Percentiles rank a stretch among this genome's conserved stretches.
Evolutionary conservation across 768 basidiomycete genomes (phyloP).

Genomic region (Trametes sanguinea): DNA sequence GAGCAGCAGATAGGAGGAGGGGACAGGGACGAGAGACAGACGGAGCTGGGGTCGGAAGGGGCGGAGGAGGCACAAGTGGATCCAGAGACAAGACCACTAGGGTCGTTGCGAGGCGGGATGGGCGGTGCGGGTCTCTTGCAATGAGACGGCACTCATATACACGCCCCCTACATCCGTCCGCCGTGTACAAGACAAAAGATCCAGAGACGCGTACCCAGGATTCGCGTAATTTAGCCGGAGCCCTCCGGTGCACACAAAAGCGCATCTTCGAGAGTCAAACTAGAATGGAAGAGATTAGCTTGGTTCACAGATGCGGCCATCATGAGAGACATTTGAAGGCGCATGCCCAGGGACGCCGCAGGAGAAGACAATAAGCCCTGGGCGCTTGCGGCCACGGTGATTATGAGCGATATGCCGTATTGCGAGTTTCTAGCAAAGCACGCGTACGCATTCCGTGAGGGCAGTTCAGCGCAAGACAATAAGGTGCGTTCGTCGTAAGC

Average conservation of each 20-base stretch:
- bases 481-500: neutral
- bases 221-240: neutral
- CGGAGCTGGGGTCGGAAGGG: neutral
- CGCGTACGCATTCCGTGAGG: no score
- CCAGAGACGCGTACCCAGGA: neutral
- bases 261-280: neutral
- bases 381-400: neutral
- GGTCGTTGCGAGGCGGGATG: conserved; percentile 15
- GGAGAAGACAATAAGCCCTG: conserved; percentile 3
- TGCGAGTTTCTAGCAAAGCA: no score
- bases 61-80: no score
- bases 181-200: conserved; percentile 6
- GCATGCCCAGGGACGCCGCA: neutral
- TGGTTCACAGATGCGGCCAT: neutral
- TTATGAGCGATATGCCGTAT: neutral
- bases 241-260: conserved; percentile 5
- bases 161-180: neutral
- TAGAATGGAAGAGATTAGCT: conserved; percentile 2
- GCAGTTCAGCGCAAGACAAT: conserved; percentile 1
- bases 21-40: neutral
- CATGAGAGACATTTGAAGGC: neutral
- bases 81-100: conserved; percentile 15
- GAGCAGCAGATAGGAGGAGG: neutral
- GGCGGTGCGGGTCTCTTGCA: conserved; percentile 1
- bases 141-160: neutral